Evolutionary conservation across 2,329 filamentous ascomycete genomes (phyloP), one percentile per base, ranked within the genome.

Genomic region (Trichoderma endophyticum): DNA sequence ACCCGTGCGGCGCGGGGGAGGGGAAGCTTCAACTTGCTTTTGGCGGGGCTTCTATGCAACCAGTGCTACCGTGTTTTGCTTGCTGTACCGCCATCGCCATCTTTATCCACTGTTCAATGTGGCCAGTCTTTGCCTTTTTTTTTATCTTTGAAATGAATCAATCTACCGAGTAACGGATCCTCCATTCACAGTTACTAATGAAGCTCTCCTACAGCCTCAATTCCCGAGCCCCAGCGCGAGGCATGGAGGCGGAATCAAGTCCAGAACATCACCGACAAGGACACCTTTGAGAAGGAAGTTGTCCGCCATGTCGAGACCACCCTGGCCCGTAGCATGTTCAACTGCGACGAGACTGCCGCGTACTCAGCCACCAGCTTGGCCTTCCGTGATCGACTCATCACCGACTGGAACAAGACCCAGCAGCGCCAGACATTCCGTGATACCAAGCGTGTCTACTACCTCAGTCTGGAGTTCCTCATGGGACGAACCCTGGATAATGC

Each of bases 391-490:
- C 91, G 94, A 67, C 86, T 99, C 80, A 91, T 99, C 78, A 91
- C 96, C 74, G 94, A 97, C 77, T 99, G 96, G 96, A 99, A 98
- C 85, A 94, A 92, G 83, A 99, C 96, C 61, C 96, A 99, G 85
- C 96, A 99, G 85, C 91, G 92, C 73, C 96, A 99, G 83, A 98
- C 95, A 0, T 94, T 93, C 78, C 87, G 89, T 71, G 96, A 98
- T 80, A 90, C 90, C 83, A 99, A 99, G 88, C 90, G 96, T 73
- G 89, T 99, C 77, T 99, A 99, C 85, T 99, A 99, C 81, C 89
- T 99, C 73, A 98, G 95, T 76, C 89, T 99, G 72, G 96, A 99
- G 83, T 99, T 99, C 79, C 85, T 99, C 78, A 99, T 99, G 96
- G 96, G 96, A 56, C 89, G 96, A 80, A 93, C 96, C 61, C 85